Evolutionary conservation across 2,329 filamentous ascomycete genomes (phyloP).

Genomic region (Ascochyta lentis): DNA sequence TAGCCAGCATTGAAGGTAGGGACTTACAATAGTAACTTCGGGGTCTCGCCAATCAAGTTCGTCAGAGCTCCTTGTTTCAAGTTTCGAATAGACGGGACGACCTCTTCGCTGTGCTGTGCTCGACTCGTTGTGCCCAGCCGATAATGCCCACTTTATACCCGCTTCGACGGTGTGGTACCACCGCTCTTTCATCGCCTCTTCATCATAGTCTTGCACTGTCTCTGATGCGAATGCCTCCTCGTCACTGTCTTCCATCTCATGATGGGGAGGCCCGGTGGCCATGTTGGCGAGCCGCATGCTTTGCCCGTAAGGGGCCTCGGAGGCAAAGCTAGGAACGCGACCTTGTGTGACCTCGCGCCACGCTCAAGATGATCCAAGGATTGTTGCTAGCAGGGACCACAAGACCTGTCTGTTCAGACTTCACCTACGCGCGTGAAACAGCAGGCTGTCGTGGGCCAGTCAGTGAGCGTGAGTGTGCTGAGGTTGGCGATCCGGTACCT

Average conservation of each 20-base stretch:
- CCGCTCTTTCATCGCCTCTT: constrained; percentile 29
- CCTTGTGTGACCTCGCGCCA: constrained; percentile 34
- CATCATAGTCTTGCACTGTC: constrained; percentile 23
- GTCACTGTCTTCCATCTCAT: constrained; percentile 38
- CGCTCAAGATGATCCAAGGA: constrained; percentile 30
- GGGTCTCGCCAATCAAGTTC: constrained; percentile 39
- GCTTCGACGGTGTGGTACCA: constrained; percentile 29
- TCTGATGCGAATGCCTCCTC: constrained; percentile 30
- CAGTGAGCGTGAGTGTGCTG: constrained; percentile 31
- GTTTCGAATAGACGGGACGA: constrained; percentile 37
- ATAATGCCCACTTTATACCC: constrained; percentile 41
- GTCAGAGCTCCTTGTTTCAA: constrained; percentile 46
- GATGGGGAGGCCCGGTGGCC: constrained; percentile 27
- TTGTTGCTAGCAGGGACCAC: constrained; percentile 32
- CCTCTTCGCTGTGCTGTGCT: constrained; percentile 38
- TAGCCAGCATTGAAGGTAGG: constrained; percentile 30
- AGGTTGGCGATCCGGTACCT: constrained; percentile 38
- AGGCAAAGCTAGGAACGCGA: constrained; percentile 37
- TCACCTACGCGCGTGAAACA: constrained; percentile 43
- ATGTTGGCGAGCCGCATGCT: constrained; percentile 33
- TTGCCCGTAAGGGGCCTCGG: constrained; percentile 27
- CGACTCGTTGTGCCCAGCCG: constrained; percentile 29
- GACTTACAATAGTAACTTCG: constrained; percentile 38
- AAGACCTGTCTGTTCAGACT: constrained; percentile 29
- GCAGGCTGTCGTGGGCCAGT: constrained; percentile 37